A percentile compares a stretch with the other conserved stretches of the same genome.
phyloP scores from a whole-genome alignment of 805 yeast genomes.

The Ogataea ramenticola region DNA sequence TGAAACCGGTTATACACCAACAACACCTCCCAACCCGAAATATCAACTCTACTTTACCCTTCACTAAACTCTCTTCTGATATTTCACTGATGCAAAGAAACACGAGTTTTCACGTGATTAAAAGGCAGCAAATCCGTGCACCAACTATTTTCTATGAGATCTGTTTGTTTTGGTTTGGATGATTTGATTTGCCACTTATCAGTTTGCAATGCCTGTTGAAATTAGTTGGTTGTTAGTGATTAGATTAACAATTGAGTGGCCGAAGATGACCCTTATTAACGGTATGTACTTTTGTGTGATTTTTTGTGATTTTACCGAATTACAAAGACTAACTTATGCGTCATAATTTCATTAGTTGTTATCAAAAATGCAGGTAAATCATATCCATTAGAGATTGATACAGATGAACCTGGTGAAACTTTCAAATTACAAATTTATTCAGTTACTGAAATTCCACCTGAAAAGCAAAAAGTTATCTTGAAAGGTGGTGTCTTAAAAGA shows the following conservation, averaged over 20 bases:
- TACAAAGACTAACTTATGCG: too few relatives aligned
- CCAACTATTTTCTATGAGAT: too few relatives aligned
- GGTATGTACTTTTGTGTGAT: neutral
- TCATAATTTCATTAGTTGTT: too few relatives aligned
- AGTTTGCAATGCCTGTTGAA: too few relatives aligned
- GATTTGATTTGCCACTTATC: too few relatives aligned
- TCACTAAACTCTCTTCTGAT: too few relatives aligned
- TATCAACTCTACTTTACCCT: too few relatives aligned
- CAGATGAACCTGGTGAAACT: slow-evolving; percentile 47
- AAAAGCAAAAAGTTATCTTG: slow-evolving; percentile 82
- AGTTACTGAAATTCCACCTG: slow-evolving; percentile 76
- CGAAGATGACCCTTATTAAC: neutral
- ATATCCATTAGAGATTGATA: slow-evolving; percentile 50
- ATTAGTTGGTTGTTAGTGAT: too few relatives aligned
- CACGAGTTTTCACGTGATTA: neutral
- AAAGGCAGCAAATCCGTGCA: too few relatives aligned
- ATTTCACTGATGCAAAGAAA: too few relatives aligned
- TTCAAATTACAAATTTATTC: slow-evolving; percentile 66
- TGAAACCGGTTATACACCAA: too few relatives aligned
- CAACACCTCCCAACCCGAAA: neutral
- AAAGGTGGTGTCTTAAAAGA: slow-evolving; percentile 85
- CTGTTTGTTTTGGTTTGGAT: too few relatives aligned
- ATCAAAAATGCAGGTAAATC: slow-evolving; percentile 67
- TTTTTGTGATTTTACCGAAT: neutral
- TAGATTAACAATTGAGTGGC: neutral